Percentiles rank a stretch among this genome's conserved stretches.
Evolutionary conservation across 371 early-diverging fungal genomes (phyloP).

Genomic region (Mycotypha africana): DNA sequence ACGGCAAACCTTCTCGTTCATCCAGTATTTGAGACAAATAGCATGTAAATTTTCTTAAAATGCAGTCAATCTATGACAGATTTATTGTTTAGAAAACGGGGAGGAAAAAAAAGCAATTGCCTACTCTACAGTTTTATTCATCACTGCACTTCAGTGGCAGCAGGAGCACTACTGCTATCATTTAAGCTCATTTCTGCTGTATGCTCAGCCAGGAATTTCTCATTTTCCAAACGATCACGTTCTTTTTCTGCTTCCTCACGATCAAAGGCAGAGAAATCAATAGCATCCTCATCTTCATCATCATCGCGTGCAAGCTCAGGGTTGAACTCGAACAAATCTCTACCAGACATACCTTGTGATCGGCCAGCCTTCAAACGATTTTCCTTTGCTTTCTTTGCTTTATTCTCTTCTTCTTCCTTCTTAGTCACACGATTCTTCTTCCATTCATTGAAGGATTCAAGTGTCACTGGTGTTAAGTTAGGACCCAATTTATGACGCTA

Average conservation of each 20-base stretch:
- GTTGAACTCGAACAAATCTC: slow-evolving; percentile 97
- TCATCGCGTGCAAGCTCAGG: slow-evolving; percentile 78
- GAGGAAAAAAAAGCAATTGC: too few species aligned
- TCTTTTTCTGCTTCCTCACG: slow-evolving; percentile 44
- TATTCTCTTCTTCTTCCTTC: slow-evolving; percentile 66
- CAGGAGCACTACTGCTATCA: background rate
- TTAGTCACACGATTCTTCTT: slow-evolving; percentile 82
- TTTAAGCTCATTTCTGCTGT: slow-evolving; percentile 19
- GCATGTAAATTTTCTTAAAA: too few species aligned
- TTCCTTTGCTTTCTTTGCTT: slow-evolving; percentile 76
- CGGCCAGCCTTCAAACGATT: slow-evolving; percentile 90
- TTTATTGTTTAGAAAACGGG: too few species aligned
- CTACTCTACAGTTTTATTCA: too few species aligned
- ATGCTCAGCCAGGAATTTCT: slow-evolving; percentile 18
- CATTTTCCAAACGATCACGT: slow-evolving; percentile 34
- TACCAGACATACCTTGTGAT: slow-evolving; percentile 91
- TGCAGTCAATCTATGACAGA: too few species aligned
- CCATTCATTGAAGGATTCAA: slow-evolving; percentile 94
- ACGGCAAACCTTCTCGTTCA: too few species aligned
- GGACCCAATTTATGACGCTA: slow-evolving; percentile 92
- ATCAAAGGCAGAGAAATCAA: slow-evolving; percentile 54
- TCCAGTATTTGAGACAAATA: too few species aligned
- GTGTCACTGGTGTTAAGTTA: slow-evolving; percentile 94
- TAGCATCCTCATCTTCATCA: slow-evolving; percentile 74
- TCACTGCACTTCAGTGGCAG: too few species aligned